Evolutionary conservation across 352 stramenopile species (phyloP).

Genomic region (Phytophthora capsici): DNA sequence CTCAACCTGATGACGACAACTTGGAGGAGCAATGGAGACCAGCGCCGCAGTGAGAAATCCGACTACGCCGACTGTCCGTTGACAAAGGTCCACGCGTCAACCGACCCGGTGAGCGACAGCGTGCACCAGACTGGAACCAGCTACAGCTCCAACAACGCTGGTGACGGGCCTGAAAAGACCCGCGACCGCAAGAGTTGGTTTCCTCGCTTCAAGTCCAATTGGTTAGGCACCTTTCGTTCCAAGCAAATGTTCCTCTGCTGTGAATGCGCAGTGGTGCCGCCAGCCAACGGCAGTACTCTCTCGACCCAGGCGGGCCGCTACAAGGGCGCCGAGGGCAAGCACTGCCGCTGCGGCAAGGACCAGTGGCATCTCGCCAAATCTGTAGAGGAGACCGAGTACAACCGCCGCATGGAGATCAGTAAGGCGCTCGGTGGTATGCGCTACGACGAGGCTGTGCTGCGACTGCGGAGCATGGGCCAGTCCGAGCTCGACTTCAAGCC

Average conservation of each 20-base stretch:
- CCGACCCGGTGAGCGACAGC: slow-evolving; percentile 34
- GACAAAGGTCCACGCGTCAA: not conserved
- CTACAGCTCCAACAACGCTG: slow-evolving; percentile 79
- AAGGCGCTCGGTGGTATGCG: slow-evolving; percentile 82
- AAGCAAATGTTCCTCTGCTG: slow-evolving; percentile 90
- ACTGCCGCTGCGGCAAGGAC: slow-evolving; percentile 81
- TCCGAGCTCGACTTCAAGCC: slow-evolving; percentile 65
- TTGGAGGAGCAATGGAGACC: not conserved
- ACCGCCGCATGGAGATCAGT: slow-evolving; percentile 84
- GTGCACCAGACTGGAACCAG: slow-evolving; percentile 65
- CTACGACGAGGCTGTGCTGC: slow-evolving; percentile 81
- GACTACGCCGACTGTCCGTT: not conserved
- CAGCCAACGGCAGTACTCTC: slow-evolving; percentile 23
- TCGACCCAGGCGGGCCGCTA: slow-evolving; percentile 54
- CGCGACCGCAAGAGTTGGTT: slow-evolving; percentile 89
- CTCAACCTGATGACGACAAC: slow-evolving; percentile 12
- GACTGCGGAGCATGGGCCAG: slow-evolving; percentile 64
- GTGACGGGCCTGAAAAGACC: slow-evolving; percentile 85
- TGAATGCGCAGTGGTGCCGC: slow-evolving; percentile 71
- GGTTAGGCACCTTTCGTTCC: slow-evolving; percentile 85
- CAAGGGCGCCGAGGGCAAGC: slow-evolving; percentile 83
- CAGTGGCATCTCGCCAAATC: slow-evolving; percentile 87
- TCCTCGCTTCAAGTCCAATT: slow-evolving; percentile 89
- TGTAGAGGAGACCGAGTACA: slow-evolving; percentile 85
- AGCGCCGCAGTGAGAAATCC: not conserved